Evolutionary conservation across 202 grass and related monocot species (phyloP).

Genomic region (Eragrostis tef): DNA sequence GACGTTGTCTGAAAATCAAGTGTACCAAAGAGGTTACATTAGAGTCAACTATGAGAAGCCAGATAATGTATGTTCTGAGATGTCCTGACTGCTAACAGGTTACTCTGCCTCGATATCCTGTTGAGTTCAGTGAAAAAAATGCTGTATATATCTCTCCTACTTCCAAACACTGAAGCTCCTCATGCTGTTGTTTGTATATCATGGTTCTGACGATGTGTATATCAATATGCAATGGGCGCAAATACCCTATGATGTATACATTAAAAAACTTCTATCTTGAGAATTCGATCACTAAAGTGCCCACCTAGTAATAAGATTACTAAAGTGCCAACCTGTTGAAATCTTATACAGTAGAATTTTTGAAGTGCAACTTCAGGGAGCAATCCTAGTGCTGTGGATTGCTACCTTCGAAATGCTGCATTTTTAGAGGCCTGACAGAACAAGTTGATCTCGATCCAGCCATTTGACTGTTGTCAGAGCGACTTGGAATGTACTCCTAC

Average conservation of each 20-base stretch:
- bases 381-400: not conserved
- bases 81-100: conserved; percentile 3
- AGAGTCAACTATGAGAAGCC: conserved; percentile 1
- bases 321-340: not conserved
- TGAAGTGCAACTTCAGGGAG: not conserved
- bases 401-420: not conserved
- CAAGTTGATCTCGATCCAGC: not conserved
- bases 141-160: conserved; percentile 30
- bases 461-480: not conserved
- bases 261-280: conserved; percentile 9
- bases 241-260: not conserved
- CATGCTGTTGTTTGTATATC: not conserved
- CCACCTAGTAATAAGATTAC: not conserved
- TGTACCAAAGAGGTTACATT: not conserved
- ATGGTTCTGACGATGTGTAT: not conserved
- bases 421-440: not conserved
- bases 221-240: not conserved
- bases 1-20: not conserved
- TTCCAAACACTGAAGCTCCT: conserved; percentile 11
- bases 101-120: conserved; percentile 26
- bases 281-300: not conserved
- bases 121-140: not conserved
- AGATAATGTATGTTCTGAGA: conserved; percentile 23
- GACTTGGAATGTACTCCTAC: not conserved
- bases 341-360: not conserved